These are phyloP conservation scores for Alternaria conjuncta DNA, from an alignment of 2,329 filamentous ascomycete genomes.

Conservation along the genomic window DNA sequence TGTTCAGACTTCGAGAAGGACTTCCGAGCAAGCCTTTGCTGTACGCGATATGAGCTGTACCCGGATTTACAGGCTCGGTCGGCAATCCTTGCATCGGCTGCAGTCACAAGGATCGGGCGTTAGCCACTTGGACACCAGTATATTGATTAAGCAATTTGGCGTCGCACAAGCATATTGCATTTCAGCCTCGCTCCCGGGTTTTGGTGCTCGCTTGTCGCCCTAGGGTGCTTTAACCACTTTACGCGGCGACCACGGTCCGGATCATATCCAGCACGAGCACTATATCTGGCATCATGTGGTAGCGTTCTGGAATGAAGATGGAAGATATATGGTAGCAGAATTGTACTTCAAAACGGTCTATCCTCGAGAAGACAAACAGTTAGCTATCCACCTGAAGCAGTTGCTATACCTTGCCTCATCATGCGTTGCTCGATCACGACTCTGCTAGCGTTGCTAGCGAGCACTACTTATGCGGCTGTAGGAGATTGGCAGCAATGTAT, in stretches of 20 bases:
- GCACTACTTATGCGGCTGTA: conserved; percentile 32
- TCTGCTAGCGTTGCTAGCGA: conserved; percentile 30
- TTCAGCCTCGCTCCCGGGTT: conserved; percentile 7
- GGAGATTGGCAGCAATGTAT: conserved; percentile 46
- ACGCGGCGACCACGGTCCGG: conserved; percentile 40
- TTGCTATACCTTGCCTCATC: background rate
- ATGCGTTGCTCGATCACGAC: conserved; percentile 32
- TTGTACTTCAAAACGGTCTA: background rate
- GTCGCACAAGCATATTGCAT: conserved; percentile 14
- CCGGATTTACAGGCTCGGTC: conserved; percentile 3
- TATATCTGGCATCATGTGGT: conserved; percentile 29
- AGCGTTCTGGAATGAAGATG: conserved; percentile 9
- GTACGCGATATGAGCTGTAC: background rate
- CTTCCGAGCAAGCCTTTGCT: background rate
- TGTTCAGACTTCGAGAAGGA: background rate
- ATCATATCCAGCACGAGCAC: conserved; percentile 21
- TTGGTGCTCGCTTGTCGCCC: conserved; percentile 10
- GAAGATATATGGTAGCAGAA: conserved; percentile 6
- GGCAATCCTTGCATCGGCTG: background rate
- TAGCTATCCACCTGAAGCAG: background rate
- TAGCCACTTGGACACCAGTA: conserved; percentile 1
- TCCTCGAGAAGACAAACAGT: background rate
- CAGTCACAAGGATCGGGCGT: background rate
- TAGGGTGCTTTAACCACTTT: conserved; percentile 26
- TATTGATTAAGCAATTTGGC: conserved; percentile 14